Evolutionary conservation across 768 basidiomycete genomes (phyloP), one percentile per base, ranked within the genome.

Genomic region (Hebeloma cylindrosporum): DNA sequence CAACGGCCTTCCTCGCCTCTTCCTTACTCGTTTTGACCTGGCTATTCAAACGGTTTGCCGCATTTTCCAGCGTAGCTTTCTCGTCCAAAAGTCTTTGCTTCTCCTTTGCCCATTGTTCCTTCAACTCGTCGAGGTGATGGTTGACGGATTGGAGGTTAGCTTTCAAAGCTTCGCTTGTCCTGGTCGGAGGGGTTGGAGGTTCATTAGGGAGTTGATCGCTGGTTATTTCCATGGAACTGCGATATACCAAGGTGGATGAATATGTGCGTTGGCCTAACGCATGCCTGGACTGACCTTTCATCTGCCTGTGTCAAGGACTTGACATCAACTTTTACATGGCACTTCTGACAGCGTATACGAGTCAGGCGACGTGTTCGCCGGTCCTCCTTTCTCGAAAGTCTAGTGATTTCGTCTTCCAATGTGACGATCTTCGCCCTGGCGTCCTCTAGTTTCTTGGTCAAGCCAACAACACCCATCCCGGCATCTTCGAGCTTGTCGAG

Each of bases 401-500:
- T 72, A 4, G 79, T 78, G 32, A 83, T 72, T 57, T 92, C 85
- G 32, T 82, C 82, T 60, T 90, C 84, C 21, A 91, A 66, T 0
- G 59, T 47, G 5, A 63, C 62, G 11, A 85, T 80, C 50, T 68
- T 74, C 10, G 71, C 60, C 6, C 84, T 77, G 7, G 87, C 85
- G 52, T 89, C 86, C 46, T 83, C 85, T 3, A 92, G 75, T 42
- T 79, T 82, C 64, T 73, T 75, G 0, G 85, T 82, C 26, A 90
- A 69, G 5, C 78, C 80, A 33, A 92, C 79, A 30, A 83, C 83
- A 21, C 80, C 88, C 10, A 85, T 62, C 4, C 90, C 90, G 0
- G 85, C 83, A 45, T 91, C 83, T 57, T 89, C 87, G 2, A 94
- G 80, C 40, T 84, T 81, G 59, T 91, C 89, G 11, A 94, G 73